Conservation (phyloP, 768 basidiomycete species). For the Phaeolepiota aurea region DNA sequence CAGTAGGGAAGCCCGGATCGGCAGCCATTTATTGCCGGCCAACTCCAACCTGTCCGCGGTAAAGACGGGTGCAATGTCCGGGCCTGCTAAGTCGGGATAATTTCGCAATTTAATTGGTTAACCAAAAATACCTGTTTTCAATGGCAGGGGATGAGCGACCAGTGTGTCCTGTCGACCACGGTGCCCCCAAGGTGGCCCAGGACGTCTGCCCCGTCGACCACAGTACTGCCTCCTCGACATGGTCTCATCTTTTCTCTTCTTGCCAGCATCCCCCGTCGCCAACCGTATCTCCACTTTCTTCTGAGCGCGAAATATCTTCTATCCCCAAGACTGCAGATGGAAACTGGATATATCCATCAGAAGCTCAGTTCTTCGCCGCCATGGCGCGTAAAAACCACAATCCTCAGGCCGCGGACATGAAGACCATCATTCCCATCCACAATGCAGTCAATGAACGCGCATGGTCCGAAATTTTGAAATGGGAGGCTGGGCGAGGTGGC, state of each 20-base stretch:
- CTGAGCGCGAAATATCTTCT: conserved; percentile 74
- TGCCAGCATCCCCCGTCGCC: conserved; percentile 13
- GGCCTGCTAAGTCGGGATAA: too few relatives aligned
- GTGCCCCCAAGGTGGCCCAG: conserved; percentile 13
- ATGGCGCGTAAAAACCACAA: conserved; percentile 93
- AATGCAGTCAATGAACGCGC: conserved; percentile 97
- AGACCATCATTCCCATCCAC: conserved; percentile 93
- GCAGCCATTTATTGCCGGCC: too few relatives aligned
- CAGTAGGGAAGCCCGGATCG: too few relatives aligned
- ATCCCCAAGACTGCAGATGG: conserved; percentile 69
- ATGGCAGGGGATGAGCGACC: too few relatives aligned
- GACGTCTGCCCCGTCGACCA: conserved; percentile 36
- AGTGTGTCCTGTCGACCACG: conserved; percentile 62
- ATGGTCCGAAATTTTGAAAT: conserved; percentile 75
- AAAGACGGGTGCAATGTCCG: too few relatives aligned
- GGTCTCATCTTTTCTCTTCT: conserved; percentile 34
- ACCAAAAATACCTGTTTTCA: too few relatives aligned
- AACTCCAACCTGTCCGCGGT: too few relatives aligned
- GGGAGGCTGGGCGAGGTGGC: conserved; percentile 78
- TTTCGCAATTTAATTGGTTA: too few relatives aligned
- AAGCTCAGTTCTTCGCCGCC: conserved; percentile 97
- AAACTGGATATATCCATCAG: conserved; percentile 97
- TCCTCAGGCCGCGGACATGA: conserved; percentile 86
- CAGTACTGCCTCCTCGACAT: conserved; percentile 25
- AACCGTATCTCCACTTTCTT: conserved; percentile 38